Conservation (phyloP, 129 eudicot genomes). For the Escallonia herrerae region DNA sequence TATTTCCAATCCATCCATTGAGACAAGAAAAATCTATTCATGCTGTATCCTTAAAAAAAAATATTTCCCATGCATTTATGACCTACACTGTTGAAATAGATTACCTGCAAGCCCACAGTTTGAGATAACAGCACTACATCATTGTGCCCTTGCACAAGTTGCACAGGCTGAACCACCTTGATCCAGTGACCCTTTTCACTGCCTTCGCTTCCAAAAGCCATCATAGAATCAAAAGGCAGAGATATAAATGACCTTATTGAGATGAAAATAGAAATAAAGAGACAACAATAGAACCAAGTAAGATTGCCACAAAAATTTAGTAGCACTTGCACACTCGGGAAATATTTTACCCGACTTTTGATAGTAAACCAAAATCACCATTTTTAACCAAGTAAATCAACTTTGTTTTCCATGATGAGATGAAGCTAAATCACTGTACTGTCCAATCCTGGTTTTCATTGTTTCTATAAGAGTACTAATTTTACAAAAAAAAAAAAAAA, state of each 20-base stretch:
- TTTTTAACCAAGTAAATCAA: no score
- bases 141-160: slow-evolving; percentile 67
- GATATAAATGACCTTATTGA: not conserved
- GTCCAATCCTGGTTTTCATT: not conserved
- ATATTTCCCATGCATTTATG: not conserved
- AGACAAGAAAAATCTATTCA: no score
- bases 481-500: no score
- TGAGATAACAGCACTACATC: slow-evolving; percentile 60
- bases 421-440: not conserved
- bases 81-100: slow-evolving; percentile 5
- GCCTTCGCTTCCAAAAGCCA: slow-evolving; percentile 38
- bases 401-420: not conserved
- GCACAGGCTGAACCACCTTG: slow-evolving; percentile 58
- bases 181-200: slow-evolving; percentile 77
- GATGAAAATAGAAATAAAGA: no score
- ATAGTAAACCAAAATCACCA: no score
- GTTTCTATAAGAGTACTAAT: not conserved
- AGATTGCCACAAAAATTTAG: no score
- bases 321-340: no score
- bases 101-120: slow-evolving; percentile 96
- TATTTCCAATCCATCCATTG: no score
- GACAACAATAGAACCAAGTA: no score
- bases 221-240: not conserved
- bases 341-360: no score
- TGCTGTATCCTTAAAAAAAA: not conserved